A percentile compares a stretch with the other conserved stretches of the same genome.
These are phyloP conservation scores for Thuidium tamariscinum DNA, from an alignment of 225 moss, liverwort and hornwort genomes.

Conservation along the genomic window DNA sequence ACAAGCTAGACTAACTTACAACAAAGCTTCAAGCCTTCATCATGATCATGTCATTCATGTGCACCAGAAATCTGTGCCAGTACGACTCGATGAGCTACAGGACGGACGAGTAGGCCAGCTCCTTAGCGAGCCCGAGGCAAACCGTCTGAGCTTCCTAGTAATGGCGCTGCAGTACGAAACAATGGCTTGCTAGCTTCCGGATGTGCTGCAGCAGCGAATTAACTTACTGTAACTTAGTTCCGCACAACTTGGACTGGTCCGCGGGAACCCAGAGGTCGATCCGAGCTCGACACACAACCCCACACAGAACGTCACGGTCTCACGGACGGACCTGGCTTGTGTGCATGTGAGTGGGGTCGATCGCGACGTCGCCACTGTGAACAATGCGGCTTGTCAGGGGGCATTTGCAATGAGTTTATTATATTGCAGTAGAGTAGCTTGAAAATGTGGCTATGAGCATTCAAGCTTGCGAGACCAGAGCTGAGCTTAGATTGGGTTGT, in stretches of 20 bases:
- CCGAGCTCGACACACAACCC: neutral
- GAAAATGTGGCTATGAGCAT: neutral
- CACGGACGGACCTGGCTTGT: neutral
- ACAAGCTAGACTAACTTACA: neutral
- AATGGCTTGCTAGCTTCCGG: neutral
- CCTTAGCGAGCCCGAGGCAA: neutral
- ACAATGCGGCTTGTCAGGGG: neutral
- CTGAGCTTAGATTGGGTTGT: neutral
- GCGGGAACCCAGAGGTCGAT: neutral
- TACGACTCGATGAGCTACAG: neutral
- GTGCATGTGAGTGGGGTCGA: neutral
- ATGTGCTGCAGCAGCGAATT: neutral
- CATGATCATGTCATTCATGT: constrained; percentile 30
- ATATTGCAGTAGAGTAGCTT: neutral
- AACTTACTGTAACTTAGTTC: neutral
- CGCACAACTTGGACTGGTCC: neutral
- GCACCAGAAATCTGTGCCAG: constrained; percentile 3
- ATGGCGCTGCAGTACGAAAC: neutral
- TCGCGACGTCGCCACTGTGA: neutral
- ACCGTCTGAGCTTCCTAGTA: neutral
- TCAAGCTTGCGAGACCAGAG: neutral
- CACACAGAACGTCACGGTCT: neutral
- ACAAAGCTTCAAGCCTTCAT: neutral
- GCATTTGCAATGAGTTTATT: neutral
- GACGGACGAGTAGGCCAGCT: neutral